Base-by-base conservation (phyloP, 176 grass and related monocot genomes). In the Oryza brachyantha region DNA sequence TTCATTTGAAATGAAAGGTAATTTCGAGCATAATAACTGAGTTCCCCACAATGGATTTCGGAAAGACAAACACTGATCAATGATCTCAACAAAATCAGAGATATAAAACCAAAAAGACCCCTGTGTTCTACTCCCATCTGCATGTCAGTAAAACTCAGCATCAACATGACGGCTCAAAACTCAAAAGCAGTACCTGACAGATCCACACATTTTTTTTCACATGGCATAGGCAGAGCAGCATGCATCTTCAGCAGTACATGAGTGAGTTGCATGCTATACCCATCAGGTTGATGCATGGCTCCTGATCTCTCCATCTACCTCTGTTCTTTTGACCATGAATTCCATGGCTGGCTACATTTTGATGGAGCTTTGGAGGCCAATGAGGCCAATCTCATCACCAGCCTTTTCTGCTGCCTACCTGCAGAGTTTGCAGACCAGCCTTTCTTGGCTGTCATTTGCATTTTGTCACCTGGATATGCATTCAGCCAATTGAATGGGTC, bases 391-490 rank as follows among this genome's bases (percentile, higher is more conserved):
- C 7, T n/a, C n/a, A n/a, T 29, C 10, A 37, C 9, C 54, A 75
- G 84, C 84, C 78, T 82, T 86, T 86, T 39, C 32, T 72, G n/a
- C 24, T 40, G 41, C 58, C 5, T 19, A 21, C 39, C 22, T 75
- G 48, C 63, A 42, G 66, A 66, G 21, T 55, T n/a, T 55, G 50
- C 50, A 55, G 21, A 8, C 21, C 10, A 16, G 57, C 66, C 60
- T 82, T 83, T 85, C 66, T 59, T 59, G 41, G 55, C 79, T 55
- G 48, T 50, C 17, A 19, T 41, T 50, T 69, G 50, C 63, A 22
- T 70, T 79, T 29, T 82, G 65, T 82, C 72, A 77, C 72, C 72
- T 71, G 57, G 70, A 32, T 66, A 78, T 21, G 59, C 41, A 63
- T 14, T 13, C 16, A 72, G 54, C 70, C 50, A 37, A 50, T 50